Percentiles rank a stretch among this genome's conserved stretches.
phyloP scores from a whole-genome alignment of 345 rosid genomes.

The Murraya koenigii region DNA sequence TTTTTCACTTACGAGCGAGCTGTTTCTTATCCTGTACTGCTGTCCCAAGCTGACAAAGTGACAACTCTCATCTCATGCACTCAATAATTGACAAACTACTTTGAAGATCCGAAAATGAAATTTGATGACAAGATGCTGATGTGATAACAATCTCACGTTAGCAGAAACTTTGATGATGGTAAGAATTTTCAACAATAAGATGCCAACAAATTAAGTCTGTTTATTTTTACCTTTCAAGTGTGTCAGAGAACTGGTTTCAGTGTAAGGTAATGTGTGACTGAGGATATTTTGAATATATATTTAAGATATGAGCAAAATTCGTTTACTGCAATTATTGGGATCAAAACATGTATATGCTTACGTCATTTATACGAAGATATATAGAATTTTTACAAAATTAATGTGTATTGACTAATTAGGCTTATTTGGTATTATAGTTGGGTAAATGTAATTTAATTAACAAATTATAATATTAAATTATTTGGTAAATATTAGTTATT shows the following conservation, averaged over 20 bases:
- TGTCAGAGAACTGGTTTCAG: neutral
- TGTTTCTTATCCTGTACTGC: neutral
- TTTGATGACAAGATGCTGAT: slow-evolving; percentile 10
- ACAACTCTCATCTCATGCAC: slow-evolving; percentile 15
- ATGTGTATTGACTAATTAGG: too few species aligned
- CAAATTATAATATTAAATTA: too few species aligned
- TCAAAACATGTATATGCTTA: too few species aligned
- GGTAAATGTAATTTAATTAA: too few species aligned
- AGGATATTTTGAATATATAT: neutral
- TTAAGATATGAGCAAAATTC: too few species aligned
- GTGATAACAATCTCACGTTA: neutral
- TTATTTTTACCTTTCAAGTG: neutral
- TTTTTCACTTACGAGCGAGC: slow-evolving; percentile 7
- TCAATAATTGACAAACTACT: slow-evolving; percentile 16
- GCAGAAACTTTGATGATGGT: neutral
- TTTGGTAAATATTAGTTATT: too few species aligned
- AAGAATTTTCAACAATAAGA: slow-evolving; percentile 7
- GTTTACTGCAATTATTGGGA: too few species aligned
- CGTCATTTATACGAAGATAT: too few species aligned
- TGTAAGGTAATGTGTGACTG: neutral
- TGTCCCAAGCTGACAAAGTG: neutral
- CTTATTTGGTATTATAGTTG: too few species aligned
- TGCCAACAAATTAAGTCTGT: neutral
- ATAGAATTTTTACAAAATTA: too few species aligned
- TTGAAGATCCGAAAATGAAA: neutral